Base-by-base conservation (phyloP, 192 early-diverging fungal species). In the Anaeromyces robustus region DNA sequence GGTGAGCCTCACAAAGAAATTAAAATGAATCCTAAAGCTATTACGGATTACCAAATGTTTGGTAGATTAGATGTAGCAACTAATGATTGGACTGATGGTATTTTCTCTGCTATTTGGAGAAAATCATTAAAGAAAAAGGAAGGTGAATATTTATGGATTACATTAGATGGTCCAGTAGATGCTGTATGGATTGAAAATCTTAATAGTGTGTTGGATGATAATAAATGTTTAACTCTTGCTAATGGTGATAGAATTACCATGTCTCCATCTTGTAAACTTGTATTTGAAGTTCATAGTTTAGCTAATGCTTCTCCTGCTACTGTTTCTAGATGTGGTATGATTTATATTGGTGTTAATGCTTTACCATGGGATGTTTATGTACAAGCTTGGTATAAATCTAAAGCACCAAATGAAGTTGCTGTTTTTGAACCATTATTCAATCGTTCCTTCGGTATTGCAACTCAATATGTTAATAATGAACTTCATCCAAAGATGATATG, bases 51-150 rank as follows among this genome's bases (percentile, higher is more conserved):
- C 81, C 90, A 91, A 83, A 91, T 91, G 90, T 91, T 91, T 83
- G 90, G 90, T 30, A 82, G 87, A 37, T 82, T 91, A 77, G 90
- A 91, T 83, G 90, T 91, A 31, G 87, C 90, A 9, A 91, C 90
- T 41, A 91, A 91, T 80, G 90, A 91, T 78, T 91, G 90, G 90
- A 91, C 90, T 19, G 90, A 91, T 82, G 90, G 90, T 39, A 91
- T 91, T 77, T 91, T 91, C 85, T 91, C 89, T 3, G 88, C 89
- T 28, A 81, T 91, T 29, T 91, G 90, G 90, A 59, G 90, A 82
- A 91, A 91, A 82, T 89, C 90, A 4, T 79, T 91, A 30, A 91
- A 91, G 81, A 68, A 68, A 9, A 88, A 86, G 43, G 89, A 91
- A 79, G 90, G 90, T 19, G 83, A 87, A 68, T 87, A 84, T 11